Percentiles rank a stretch among this genome's conserved stretches.
These are phyloP conservation scores for Euphrasia arctica DNA, from an alignment of 305 asterid species.

Conservation along the genomic window DNA sequence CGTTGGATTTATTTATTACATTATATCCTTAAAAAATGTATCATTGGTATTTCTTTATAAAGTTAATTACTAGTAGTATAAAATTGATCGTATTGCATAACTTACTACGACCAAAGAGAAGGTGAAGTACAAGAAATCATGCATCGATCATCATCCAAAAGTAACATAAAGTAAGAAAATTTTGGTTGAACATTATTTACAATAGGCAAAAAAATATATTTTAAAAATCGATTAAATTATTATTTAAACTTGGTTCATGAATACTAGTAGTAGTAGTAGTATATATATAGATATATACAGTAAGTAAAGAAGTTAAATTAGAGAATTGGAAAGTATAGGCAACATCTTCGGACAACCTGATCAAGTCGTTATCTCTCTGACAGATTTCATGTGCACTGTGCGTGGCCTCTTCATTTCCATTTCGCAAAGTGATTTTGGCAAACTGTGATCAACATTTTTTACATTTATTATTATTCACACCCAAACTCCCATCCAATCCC, in stretches of 20 bases:
- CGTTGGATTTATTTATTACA: neutral
- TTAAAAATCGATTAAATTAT: too few relatives aligned
- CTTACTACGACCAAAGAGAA: too few relatives aligned
- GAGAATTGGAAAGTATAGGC: conserved; percentile 9
- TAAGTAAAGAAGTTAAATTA: neutral
- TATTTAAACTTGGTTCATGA: too few relatives aligned
- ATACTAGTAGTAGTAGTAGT: too few relatives aligned
- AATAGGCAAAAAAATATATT: too few relatives aligned
- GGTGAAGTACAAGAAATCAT: too few relatives aligned
- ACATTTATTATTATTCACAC: neutral
- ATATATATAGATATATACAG: neutral
- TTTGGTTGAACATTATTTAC: too few relatives aligned
- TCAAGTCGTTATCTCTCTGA: conserved; percentile 49
- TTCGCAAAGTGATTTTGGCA: conserved; percentile 18
- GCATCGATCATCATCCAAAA: too few relatives aligned
- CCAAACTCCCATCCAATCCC: neutral
- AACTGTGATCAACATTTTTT: neutral
- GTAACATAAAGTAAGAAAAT: too few relatives aligned
- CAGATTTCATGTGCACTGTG: conserved; percentile 50
- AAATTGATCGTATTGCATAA: too few relatives aligned
- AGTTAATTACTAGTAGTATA: too few relatives aligned
- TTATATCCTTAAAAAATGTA: neutral
- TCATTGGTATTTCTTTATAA: too few relatives aligned
- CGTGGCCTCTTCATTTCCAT: conserved; percentile 22
- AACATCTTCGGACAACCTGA: conserved; percentile 6